A percentile compares a stretch with the other conserved stretches of the same genome.
Evolutionary conservation across 257 asterid species (phyloP).

Genomic region (Scutellaria baicalensis): DNA sequence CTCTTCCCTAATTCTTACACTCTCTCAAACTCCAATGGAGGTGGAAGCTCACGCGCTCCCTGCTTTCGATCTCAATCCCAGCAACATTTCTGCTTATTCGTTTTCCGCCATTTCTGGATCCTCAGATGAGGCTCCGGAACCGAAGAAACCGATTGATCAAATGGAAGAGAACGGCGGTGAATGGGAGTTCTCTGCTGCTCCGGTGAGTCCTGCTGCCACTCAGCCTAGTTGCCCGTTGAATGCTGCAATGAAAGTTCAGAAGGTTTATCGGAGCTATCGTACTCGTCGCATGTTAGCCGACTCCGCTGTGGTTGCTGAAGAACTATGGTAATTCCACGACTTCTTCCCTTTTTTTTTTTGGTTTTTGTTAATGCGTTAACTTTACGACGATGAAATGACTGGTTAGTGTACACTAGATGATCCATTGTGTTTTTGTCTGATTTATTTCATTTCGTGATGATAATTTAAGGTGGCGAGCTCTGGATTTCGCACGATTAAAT

Average conservation of each 20-base stretch:
- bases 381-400: not conserved
- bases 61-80: slow-evolving; percentile 30
- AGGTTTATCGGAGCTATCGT: slow-evolving; percentile 83
- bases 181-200: slow-evolving; percentile 20
- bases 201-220: slow-evolving; percentile 10
- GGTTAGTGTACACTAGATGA: not conserved
- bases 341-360: not conserved
- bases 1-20: not conserved
- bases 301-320: slow-evolving; percentile 92
- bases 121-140: slow-evolving; percentile 8
- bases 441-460: slow-evolving; percentile 4
- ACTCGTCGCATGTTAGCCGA: slow-evolving; percentile 97
- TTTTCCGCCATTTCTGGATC: slow-evolving; percentile 19
- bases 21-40: slow-evolving; percentile 35
- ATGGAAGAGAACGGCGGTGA: slow-evolving; percentile 13
- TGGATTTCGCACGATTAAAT: slow-evolving; percentile 79
- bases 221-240: slow-evolving; percentile 17
- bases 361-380: not conserved
- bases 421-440: not conserved
- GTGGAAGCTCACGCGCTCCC: slow-evolving; percentile 45
- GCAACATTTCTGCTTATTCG: slow-evolving; percentile 15
- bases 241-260: slow-evolving; percentile 86
- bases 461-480: slow-evolving; percentile 71
- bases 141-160: slow-evolving; percentile 9
- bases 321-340: slow-evolving; percentile 53